These are phyloP conservation scores for Amanita polypyramis DNA, from an alignment of 768 basidiomycete species.

Conservation along the genomic window DNA sequence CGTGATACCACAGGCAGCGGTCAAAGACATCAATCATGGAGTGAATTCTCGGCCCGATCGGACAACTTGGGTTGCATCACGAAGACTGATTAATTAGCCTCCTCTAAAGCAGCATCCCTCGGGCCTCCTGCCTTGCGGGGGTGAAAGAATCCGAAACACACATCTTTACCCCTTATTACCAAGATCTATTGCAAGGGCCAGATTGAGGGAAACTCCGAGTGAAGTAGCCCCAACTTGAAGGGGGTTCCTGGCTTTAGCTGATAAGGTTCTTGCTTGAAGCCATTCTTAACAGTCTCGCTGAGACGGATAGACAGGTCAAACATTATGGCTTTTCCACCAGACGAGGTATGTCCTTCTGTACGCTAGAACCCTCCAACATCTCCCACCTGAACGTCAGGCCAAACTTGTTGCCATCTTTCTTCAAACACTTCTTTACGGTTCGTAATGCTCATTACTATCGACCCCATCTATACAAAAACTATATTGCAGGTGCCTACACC, in stretches of 20 bases:
- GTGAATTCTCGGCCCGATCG: no score
- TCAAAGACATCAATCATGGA: no score
- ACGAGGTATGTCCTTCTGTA: conserved; percentile 6
- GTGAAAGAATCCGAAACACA: no score
- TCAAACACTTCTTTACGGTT: conserved; percentile 18
- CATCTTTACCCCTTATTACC: neutral
- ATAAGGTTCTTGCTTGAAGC: neutral
- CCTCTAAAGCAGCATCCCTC: no score
- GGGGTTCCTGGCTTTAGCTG: neutral
- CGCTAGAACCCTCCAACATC: neutral
- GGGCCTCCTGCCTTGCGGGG: no score
- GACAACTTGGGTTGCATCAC: no score
- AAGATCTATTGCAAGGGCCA: neutral
- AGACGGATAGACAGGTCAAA: no score
- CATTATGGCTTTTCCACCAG: conserved; percentile 10
- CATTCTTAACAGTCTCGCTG: neutral
- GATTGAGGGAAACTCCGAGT: neutral
- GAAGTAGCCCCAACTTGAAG: no score
- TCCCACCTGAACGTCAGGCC: conserved; percentile 7
- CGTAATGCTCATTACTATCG: neutral
- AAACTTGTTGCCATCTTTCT: conserved; percentile 17
- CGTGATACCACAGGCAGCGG: no score
- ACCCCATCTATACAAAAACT: neutral
- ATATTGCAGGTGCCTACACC: conserved; percentile 13
- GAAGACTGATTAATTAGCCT: no score